phyloP scores from a whole-genome alignment of 2,329 filamentous ascomycete genomes.

The Trichoderma afroharzianum region DNA sequence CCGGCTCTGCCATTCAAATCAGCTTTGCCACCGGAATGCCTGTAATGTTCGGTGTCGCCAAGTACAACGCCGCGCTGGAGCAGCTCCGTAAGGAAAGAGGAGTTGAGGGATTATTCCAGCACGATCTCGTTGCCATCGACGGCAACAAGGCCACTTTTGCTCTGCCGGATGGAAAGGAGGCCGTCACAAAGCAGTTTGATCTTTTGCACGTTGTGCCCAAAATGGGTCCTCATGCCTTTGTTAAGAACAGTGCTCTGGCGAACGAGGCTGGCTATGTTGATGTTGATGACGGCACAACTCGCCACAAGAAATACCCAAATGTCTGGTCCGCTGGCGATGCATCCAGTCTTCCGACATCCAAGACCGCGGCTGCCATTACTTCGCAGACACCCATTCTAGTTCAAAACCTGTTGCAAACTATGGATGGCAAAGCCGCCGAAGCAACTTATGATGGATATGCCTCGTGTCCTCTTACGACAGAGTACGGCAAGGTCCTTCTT shows the following conservation, averaged over 20 bases:
- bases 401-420: conserved; percentile 41
- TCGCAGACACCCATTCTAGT: conserved; percentile 50
- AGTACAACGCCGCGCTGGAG: conserved; percentile 54
- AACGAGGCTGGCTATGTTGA: conserved; percentile 57
- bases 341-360: conserved; percentile 56
- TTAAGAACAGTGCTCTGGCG: conserved; percentile 51
- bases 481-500: conserved; percentile 60
- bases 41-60: conserved; percentile 58
- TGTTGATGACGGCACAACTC: conserved; percentile 50
- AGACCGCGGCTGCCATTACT: conserved; percentile 53
- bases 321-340: conserved; percentile 59
- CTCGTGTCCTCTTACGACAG: conserved; percentile 51
- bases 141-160: conserved; percentile 52
- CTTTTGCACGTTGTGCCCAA: conserved; percentile 56
- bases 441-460: conserved; percentile 53
- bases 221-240: conserved; percentile 54
- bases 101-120: conserved; percentile 57
- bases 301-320: conserved; percentile 52
- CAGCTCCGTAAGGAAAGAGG: conserved; percentile 50
- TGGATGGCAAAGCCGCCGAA: conserved; percentile 44
- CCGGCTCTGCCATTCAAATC: conserved; percentile 46
- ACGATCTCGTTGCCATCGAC: conserved; percentile 52
- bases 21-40: conserved; percentile 54
- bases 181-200: conserved; percentile 48
- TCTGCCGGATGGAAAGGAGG: conserved; percentile 38